Percentiles rank a stretch among this genome's conserved stretches.
Evolutionary conservation across 1,284 basidiomycete species (phyloP).

Genomic region (Cystobasidium sp.): DNA sequence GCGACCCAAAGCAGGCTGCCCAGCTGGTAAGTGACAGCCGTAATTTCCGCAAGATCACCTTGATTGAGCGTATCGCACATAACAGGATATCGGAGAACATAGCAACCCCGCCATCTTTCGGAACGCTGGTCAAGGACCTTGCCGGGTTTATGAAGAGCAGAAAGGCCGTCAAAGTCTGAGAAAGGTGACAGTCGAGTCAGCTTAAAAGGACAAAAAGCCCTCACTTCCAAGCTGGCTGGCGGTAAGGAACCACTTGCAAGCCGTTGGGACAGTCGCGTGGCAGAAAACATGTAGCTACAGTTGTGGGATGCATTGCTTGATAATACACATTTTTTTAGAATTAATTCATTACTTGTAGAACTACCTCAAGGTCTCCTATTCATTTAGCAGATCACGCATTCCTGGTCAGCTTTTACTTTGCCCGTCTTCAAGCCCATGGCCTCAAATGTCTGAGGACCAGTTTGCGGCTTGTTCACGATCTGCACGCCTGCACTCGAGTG

Average conservation of each 20-base stretch:
- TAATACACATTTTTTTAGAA: too few species aligned
- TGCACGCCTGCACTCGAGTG: slow-evolving; percentile 27
- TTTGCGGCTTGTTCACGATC: slow-evolving; percentile 52
- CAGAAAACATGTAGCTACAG: too few species aligned
- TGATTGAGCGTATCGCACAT: not conserved
- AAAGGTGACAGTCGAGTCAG: too few species aligned
- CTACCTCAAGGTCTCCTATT: not conserved
- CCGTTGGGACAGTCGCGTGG: too few species aligned
- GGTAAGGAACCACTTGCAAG: too few species aligned
- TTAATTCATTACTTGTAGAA: not conserved
- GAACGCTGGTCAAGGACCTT: slow-evolving; percentile 37
- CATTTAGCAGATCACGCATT: slow-evolving; percentile 42
- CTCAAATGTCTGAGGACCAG: slow-evolving; percentile 76
- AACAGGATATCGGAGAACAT: slow-evolving; percentile 37
- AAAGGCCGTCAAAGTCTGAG: not conserved
- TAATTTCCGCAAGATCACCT: not conserved
- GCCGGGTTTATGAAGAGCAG: slow-evolving; percentile 36
- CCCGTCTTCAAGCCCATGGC: slow-evolving; percentile 68
- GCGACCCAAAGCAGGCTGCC: slow-evolving; percentile 78
- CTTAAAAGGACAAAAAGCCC: too few species aligned
- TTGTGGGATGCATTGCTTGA: too few species aligned
- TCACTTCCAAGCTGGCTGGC: too few species aligned
- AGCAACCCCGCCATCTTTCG: slow-evolving; percentile 5
- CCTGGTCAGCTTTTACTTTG: slow-evolving; percentile 52
- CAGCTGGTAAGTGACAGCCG: slow-evolving; percentile 64